Base-by-base conservation (phyloP, 192 early-diverging fungal genomes). In the Coemansia sp. region DNA sequence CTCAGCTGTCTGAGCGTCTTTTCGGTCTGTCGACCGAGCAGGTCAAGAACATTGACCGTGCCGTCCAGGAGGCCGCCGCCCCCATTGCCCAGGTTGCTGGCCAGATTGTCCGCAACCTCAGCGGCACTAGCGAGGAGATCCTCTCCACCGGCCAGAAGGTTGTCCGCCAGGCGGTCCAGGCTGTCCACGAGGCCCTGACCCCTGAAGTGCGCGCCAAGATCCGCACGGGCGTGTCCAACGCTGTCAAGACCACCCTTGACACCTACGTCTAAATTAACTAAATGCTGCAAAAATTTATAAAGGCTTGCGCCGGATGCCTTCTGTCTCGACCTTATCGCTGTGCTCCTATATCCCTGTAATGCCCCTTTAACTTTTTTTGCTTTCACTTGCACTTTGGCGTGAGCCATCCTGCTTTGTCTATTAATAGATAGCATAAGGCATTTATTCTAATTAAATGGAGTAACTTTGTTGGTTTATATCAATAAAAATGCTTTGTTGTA, bases 201-300 rank as follows among this genome's bases (percentile, higher is more conserved):
- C 78, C 78, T 56, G 78, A 81, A 11, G 39, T 61, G 12, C 78
- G 78, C 49, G 68, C 78, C 72, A 81, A 81, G 78, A 72, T 81
- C 73, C 70, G 78, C 56, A 75, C 72, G 53, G 58, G 73, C 65
- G 47, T 81, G 29, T 71, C 74, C 68, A 81, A 81, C 73, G 78
- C 66, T 41, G 78, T 75, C 78, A 81, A 81, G 78, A 81, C 78
- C 64, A 81, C 78, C 68, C 60, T 75, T 54, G 78, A 81, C 78
- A 71, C 54, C 73, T 68, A 71, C 64, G 62, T 75, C 69, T 81
- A 75, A 69, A 41, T 14, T 16, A n/a, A 45, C 16, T n/a, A 45
- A 35, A 35, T 45, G 16, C 41, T 45, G 41, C 41, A 45, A 45
- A 45, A 45, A 9, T 9, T 14, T 16, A 4, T 45, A n/a, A 45